Percentiles rank a stretch among this genome's conserved stretches.
These are phyloP conservation scores for Lasiosphaeria hispida DNA, from an alignment of 495 filamentous ascomycete species.

Conservation along the genomic window DNA sequence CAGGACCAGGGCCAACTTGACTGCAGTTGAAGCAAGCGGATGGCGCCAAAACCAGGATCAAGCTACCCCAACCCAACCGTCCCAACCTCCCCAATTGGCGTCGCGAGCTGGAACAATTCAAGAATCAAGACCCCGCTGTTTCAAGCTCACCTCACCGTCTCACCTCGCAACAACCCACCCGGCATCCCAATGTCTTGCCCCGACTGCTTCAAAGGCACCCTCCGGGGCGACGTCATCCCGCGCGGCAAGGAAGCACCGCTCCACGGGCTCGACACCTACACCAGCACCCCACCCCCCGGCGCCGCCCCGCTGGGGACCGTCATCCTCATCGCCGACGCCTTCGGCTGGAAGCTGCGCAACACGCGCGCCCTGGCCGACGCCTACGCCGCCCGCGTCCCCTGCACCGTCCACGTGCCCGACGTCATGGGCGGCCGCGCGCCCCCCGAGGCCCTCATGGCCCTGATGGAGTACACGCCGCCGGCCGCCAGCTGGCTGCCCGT, in stretches of 20 bases:
- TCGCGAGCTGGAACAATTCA: too few relatives aligned
- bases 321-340: slow-evolving; percentile 56
- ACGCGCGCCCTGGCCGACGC: slow-evolving; percentile 51
- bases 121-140: too few relatives aligned
- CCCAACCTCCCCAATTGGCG: too few relatives aligned
- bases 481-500: slow-evolving; percentile 9
- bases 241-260: slow-evolving; percentile 32
- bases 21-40: too few relatives aligned
- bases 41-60: too few relatives aligned
- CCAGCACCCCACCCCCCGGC: slow-evolving; percentile 36
- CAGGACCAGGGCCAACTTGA: too few relatives aligned
- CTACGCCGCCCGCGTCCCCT: slow-evolving; percentile 49
- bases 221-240: slow-evolving; percentile 27
- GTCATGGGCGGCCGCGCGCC: slow-evolving; percentile 54
- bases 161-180: not conserved
- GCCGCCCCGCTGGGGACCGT: slow-evolving; percentile 44
- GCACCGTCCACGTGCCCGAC: slow-evolving; percentile 56
- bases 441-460: slow-evolving; percentile 19
- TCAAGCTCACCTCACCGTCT: too few relatives aligned
- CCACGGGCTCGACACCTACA: slow-evolving; percentile 52
- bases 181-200: slow-evolving; percentile 14
- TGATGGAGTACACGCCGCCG: slow-evolving; percentile 13
- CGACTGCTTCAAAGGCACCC: slow-evolving; percentile 33
- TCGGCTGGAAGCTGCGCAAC: slow-evolving; percentile 58
- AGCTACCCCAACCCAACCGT: too few relatives aligned